Evolutionary conservation across 2,329 filamentous ascomycete genomes (phyloP), one percentile per base, ranked within the genome.

Genomic region (Penicillium rolfsii): DNA sequence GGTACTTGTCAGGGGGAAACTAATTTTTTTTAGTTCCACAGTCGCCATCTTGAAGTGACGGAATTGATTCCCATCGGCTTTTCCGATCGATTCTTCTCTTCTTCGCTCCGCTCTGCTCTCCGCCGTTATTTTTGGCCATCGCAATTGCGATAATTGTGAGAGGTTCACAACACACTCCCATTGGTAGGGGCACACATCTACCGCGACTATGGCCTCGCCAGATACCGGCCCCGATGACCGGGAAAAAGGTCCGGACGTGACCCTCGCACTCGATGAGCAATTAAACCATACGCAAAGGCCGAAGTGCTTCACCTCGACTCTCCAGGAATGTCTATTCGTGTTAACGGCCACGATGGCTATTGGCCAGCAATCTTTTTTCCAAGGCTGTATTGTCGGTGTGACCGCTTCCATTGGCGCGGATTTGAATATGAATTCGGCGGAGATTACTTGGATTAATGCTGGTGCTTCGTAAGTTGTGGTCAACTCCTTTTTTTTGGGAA

Each of bases 381-480:
- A 80, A 7, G 88, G 87, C 12, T 79, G 82, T 4, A 81, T 85
- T 4, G 82, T 87, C 2, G 87, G 89, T 60, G 85, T 89, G 61
- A 87, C 86, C 1, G 84, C 84, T 0, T 84, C 84, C 54, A 87
- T 89, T 52, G 86, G 83, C 1, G 70, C 74, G 14, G 85, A 88
- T 62, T 73, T 90, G 57, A 70, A 79, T 49, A 90, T 90, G 87
- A 85, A 82, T 2, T 85, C 84, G 50, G 84, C 86, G 1, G 82
- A 91, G 68, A 84, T 90, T 26, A 88, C 87, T 0, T 90, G 88
- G 87, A 86, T 90, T 62, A 82, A 81, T 50, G 87, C 87, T 7
- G 82, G 87, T n/a, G 81, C 84, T 41, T 84, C 84, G 77, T 84
- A 76, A 50, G 80, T 75, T 22, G 7, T 6, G 12, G 14, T 56